These are phyloP conservation scores for Lolium perenne DNA, from an alignment of 176 grass and related monocot genomes.

Conservation along the genomic window DNA sequence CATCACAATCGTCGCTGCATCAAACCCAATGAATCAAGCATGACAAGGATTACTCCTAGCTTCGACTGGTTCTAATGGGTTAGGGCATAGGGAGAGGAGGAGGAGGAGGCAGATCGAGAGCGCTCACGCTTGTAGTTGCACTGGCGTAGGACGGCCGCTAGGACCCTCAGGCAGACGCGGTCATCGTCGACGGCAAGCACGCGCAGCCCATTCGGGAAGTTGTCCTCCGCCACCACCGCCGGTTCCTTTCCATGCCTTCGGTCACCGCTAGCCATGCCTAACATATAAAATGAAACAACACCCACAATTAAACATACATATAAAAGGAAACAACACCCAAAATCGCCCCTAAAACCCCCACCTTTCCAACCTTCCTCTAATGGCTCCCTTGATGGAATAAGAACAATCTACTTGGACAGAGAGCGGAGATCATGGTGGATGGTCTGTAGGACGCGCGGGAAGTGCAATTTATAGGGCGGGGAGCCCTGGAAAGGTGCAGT, in stretches of 20 bases:
- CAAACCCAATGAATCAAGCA: background rate
- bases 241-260: too few relatives aligned
- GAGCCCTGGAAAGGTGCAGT: too few relatives aligned
- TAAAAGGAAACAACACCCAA: too few relatives aligned
- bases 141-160: constrained; percentile 35
- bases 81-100: too few relatives aligned
- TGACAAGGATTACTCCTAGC: constrained; percentile 8
- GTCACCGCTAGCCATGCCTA: background rate
- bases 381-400: background rate
- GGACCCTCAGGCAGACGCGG: constrained; percentile 9
- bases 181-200: constrained; percentile 34
- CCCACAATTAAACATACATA: background rate
- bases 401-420: background rate
- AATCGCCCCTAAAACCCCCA: background rate
- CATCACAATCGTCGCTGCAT: constrained; percentile 8
- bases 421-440: background rate
- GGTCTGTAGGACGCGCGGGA: background rate
- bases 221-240: background rate
- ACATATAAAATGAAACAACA: background rate
- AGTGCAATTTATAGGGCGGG: too few relatives aligned
- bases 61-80: too few relatives aligned
- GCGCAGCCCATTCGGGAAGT: too few relatives aligned
- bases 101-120: too few relatives aligned
- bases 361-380: background rate
- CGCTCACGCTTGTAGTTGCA: constrained; percentile 47